Evolutionary conservation across 2,329 filamentous ascomycete species (phyloP).

Genomic region (Aspergillus tanneri): DNA sequence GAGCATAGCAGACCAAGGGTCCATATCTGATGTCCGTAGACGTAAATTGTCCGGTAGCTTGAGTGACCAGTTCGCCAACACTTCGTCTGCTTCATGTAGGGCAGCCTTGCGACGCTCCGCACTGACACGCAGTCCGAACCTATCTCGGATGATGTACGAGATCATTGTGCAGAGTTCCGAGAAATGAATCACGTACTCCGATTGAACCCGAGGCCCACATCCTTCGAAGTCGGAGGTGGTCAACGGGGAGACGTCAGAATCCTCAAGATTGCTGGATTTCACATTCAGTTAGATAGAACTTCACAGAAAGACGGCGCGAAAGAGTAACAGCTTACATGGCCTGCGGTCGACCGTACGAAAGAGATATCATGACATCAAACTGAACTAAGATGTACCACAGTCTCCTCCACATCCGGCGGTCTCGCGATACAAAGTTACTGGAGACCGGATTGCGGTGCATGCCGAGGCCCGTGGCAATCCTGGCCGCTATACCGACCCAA

Average conservation of each 20-base stretch:
- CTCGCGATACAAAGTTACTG: constrained; percentile 42
- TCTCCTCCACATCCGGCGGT: constrained; percentile 46
- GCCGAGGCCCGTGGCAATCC: constrained; percentile 55
- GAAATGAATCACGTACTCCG: constrained; percentile 50
- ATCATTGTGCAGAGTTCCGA: constrained; percentile 54
- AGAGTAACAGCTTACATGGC: constrained; percentile 43
- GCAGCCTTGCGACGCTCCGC: constrained; percentile 43
- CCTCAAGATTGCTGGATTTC: constrained; percentile 45
- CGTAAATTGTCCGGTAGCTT: constrained; percentile 43
- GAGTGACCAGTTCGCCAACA: constrained; percentile 44
- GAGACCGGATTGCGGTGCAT: constrained; percentile 51
- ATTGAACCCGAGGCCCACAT: constrained; percentile 45
- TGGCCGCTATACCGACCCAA: constrained; percentile 55
- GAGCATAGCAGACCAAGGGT: constrained; percentile 46
- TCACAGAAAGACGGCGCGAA: neutral
- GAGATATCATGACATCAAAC: constrained; percentile 45
- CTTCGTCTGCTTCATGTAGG: constrained; percentile 43
- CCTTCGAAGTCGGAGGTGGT: constrained; percentile 49
- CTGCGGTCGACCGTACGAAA: constrained; percentile 53
- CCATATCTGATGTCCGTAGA: constrained; percentile 42
- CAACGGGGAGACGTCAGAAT: constrained; percentile 51
- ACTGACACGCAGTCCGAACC: constrained; percentile 42
- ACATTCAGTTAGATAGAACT: neutral
- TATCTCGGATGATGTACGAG: constrained; percentile 44
- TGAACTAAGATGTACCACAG: constrained; percentile 48